Percentiles rank a stretch among this genome's conserved stretches.
phyloP scores from a whole-genome alignment of 192 early-diverging fungal species.

The Coemansia sp. region DNA sequence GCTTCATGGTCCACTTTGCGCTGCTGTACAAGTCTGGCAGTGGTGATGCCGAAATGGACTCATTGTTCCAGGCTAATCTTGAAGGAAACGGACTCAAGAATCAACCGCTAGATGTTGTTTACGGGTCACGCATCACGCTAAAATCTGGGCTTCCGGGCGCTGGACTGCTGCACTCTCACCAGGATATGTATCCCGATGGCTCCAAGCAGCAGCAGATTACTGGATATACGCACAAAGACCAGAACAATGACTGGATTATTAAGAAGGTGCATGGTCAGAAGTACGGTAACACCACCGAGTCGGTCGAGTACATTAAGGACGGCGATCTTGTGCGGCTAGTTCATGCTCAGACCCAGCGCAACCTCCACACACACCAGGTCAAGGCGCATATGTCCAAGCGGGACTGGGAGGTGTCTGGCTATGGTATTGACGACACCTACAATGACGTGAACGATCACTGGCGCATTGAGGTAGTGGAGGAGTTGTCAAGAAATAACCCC shows the following conservation, averaged over 20 bases:
- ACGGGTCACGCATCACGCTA: constrained; percentile 83
- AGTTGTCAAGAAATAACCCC: constrained; percentile 38
- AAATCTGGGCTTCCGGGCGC: constrained; percentile 81
- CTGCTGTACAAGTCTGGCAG: constrained; percentile 77
- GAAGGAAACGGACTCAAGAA: constrained; percentile 71
- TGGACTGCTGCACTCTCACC: constrained; percentile 93
- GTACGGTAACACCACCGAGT: constrained; percentile 35
- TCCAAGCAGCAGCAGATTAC: constrained; percentile 98
- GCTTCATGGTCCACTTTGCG: constrained; percentile 86
- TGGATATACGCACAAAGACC: constrained; percentile 88
- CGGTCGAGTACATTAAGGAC: constrained; percentile 51
- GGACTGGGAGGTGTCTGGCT: constrained; percentile 88
- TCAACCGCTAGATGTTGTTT: constrained; percentile 89
- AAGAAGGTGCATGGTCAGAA: constrained; percentile 27
- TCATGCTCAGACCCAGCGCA: constrained; percentile 59
- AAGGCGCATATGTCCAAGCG: constrained; percentile 64
- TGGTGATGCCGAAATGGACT: constrained; percentile 92
- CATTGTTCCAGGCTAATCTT: constrained; percentile 93
- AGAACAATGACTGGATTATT: constrained; percentile 86
- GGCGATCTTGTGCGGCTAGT: constrained; percentile 78
- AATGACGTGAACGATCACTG: constrained; percentile 90
- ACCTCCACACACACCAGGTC: constrained; percentile 73
- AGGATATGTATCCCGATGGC: constrained; percentile 74
- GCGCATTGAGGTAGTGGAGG: constrained; percentile 78
- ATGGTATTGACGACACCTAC: constrained; percentile 65